These are phyloP conservation scores for Euphorbia tirucalli DNA, from an alignment of 345 rosid species.

Conservation along the genomic window DNA sequence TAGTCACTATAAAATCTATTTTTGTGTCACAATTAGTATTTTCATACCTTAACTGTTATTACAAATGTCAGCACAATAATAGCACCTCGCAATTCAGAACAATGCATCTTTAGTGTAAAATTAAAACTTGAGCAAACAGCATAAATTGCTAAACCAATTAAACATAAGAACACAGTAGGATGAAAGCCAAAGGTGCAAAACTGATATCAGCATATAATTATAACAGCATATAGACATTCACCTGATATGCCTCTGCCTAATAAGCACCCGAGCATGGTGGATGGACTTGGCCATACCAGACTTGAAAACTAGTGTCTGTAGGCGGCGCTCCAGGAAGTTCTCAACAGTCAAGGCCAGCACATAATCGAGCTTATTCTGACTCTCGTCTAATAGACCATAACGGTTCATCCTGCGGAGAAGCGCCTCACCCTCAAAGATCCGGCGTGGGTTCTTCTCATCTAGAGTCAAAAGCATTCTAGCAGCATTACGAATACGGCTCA, in stretches of 20 bases:
- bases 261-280: constrained; percentile 66
- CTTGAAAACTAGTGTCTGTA: constrained; percentile 63
- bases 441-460: constrained; percentile 55
- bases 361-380: constrained; percentile 76
- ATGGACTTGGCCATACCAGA: constrained; percentile 73
- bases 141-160: no score
- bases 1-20: no score
- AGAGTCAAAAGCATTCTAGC: constrained; percentile 60
- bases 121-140: no score
- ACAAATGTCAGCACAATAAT: no score
- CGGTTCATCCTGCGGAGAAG: constrained; percentile 58
- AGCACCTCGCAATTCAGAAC: no score
- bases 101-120: no score
- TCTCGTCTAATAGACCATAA: constrained; percentile 61
- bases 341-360: constrained; percentile 68
- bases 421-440: constrained; percentile 69
- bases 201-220: no score
- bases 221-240: constrained; percentile 7
- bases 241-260: constrained; percentile 72
- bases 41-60: no score
- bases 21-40: no score
- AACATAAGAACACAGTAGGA: no score
- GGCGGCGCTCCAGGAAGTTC: constrained; percentile 65
- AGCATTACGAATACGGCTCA: constrained; percentile 62
- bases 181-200: no score